Conservation (phyloP, 2,329 filamentous ascomycete species). For the Biscogniauxia sp. region DNA sequence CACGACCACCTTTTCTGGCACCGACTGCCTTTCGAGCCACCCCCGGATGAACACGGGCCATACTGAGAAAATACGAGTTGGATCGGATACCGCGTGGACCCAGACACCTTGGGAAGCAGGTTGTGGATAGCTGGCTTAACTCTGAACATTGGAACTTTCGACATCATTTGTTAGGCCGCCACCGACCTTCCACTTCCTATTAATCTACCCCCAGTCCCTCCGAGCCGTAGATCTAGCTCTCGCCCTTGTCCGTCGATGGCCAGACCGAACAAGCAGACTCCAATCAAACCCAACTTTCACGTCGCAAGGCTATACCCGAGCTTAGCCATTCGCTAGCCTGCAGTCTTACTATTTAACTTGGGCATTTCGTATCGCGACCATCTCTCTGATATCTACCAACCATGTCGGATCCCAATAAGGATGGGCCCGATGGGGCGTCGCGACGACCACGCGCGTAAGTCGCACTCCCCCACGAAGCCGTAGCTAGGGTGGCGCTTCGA, state of each 20-base stretch:
- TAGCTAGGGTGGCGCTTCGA: not conserved
- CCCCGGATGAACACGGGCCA: not conserved
- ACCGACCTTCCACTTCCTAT: not conserved
- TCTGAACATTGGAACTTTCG: not conserved
- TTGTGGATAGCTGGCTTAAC: not conserved
- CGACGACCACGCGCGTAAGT: slow-evolving; percentile 30
- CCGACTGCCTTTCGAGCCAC: not conserved
- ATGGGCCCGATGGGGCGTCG: slow-evolving; percentile 22
- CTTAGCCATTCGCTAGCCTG: slow-evolving; percentile 2
- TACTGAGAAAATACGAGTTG: not conserved
- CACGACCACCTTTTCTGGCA: not conserved
- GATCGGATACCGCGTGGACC: not conserved
- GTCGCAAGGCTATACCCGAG: slow-evolving; percentile 10
- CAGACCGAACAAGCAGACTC: slow-evolving; percentile 6
- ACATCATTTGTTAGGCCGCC: not conserved
- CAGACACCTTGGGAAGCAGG: not conserved
- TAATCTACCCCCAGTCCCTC: not conserved
- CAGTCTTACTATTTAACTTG: slow-evolving; percentile 2
- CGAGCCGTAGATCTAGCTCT: not conserved
- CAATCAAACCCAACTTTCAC: slow-evolving; percentile 7
- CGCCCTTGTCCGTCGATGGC: slow-evolving; percentile 14
- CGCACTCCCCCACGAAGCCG: not conserved
- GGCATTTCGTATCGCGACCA: not conserved
- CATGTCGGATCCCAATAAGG: slow-evolving; percentile 24
- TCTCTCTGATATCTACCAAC: slow-evolving; percentile 5